Conservation (phyloP, 441 rosid genomes). For the Eutrema salsugineum region DNA sequence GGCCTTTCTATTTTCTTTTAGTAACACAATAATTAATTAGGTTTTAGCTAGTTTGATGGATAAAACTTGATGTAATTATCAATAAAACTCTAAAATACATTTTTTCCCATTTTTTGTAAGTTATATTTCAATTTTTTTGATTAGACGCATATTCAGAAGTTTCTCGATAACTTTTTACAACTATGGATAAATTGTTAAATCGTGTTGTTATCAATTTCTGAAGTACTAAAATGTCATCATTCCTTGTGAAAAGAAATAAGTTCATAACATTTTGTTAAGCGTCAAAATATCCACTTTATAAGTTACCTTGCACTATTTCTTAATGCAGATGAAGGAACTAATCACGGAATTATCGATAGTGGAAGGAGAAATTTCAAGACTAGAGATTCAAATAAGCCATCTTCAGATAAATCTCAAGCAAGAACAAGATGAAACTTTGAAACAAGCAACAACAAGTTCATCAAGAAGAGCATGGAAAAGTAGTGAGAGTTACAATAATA, state of each 20-base stretch:
- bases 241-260: neutral
- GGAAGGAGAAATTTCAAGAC: conserved; percentile 68
- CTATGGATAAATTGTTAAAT: neutral
- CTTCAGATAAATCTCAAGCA: conserved; percentile 55
- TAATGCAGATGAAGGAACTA: conserved; percentile 65
- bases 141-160: neutral
- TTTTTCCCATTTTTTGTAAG: neutral
- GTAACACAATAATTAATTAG: neutral
- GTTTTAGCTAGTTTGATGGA: neutral
- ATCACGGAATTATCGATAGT: conserved; percentile 72
- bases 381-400: conserved; percentile 68
- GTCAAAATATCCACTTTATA: neutral
- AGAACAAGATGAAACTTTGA: conserved; percentile 53
- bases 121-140: neutral
- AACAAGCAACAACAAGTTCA: conserved; percentile 50
- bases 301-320: neutral
- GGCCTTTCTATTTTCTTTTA: neutral
- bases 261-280: neutral
- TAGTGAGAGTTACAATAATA: conserved; percentile 15
- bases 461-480: conserved; percentile 30
- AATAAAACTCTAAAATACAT: neutral
- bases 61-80: neutral
- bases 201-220: neutral
- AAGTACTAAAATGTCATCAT: neutral
- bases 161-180: neutral